phyloP scores from a whole-genome alignment of 2,329 filamentous ascomycete species.

The Elsinoe ampelina region DNA sequence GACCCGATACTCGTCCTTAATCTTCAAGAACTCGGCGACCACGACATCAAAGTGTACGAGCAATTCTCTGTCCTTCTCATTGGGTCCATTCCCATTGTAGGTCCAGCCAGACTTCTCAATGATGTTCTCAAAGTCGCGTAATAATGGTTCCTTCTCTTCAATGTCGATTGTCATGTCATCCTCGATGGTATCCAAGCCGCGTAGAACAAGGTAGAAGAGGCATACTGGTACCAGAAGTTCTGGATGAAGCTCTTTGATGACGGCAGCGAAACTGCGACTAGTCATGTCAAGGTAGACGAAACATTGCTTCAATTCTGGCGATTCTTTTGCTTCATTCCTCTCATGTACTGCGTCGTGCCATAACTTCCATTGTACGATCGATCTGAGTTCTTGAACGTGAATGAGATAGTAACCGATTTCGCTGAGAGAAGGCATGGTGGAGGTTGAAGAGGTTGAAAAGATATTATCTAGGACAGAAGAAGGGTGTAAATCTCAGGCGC shows the following conservation, averaged over 20 bases:
- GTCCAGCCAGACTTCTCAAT: conserved; percentile 84
- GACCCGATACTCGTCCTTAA: conserved; percentile 72
- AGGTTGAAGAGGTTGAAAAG: background rate
- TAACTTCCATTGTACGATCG: conserved; percentile 52
- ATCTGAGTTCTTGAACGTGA: conserved; percentile 28
- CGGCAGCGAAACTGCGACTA: conserved; percentile 83
- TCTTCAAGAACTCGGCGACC: conserved; percentile 73
- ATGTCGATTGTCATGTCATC: conserved; percentile 92
- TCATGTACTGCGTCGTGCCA: conserved; percentile 93
- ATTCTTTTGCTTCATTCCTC: conserved; percentile 68
- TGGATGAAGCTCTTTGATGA: conserved; percentile 92
- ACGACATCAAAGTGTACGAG: conserved; percentile 88
- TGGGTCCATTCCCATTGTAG: conserved; percentile 72
- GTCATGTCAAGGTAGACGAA: conserved; percentile 80
- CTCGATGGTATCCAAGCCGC: conserved; percentile 94
- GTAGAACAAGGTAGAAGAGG: conserved; percentile 86
- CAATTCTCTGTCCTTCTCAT: conserved; percentile 90
- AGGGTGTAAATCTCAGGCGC: background rate
- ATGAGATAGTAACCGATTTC: conserved; percentile 26
- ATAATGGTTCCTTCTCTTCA: conserved; percentile 71
- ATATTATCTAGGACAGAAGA: background rate
- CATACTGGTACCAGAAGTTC: conserved; percentile 83
- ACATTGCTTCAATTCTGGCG: conserved; percentile 65
- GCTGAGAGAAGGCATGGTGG: conserved; percentile 16
- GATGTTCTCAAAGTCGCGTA: conserved; percentile 71